Percentiles rank a stretch among this genome's conserved stretches.
Conservation (phyloP, 257 asterid genomes). For the Salvia rosmarinus region DNA sequence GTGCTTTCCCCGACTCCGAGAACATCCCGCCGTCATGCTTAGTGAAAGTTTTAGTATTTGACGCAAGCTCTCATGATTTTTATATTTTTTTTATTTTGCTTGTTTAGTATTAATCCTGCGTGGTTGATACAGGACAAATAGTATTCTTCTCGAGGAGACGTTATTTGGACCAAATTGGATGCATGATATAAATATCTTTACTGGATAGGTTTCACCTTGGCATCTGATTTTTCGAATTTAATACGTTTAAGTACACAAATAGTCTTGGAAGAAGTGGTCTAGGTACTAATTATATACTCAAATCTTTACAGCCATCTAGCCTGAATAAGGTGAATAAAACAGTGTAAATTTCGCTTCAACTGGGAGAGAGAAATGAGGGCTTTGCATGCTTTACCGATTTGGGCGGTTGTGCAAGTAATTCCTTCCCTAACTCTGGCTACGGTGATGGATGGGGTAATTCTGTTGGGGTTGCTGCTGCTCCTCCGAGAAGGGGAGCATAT, state of each 20-base stretch:
- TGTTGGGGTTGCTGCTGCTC: conserved; percentile 33
- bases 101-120: background rate
- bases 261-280: background rate
- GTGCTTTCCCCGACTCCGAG: too few species aligned
- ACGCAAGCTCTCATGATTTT: background rate
- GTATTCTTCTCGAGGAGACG: background rate
- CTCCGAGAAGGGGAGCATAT: conserved; percentile 49
- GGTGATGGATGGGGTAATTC: conserved; percentile 48
- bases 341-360: background rate
- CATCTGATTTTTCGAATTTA: background rate
- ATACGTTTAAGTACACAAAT: background rate
- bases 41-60: background rate
- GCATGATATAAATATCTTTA: background rate
- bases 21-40: background rate
- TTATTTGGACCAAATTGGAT: conserved; percentile 24
- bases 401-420: conserved; percentile 37
- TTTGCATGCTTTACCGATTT: conserved; percentile 39
- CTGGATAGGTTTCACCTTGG: background rate
- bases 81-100: too few species aligned
- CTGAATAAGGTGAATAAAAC: background rate
- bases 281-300: background rate
- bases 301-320: background rate
- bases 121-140: background rate
- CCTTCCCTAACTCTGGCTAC: conserved; percentile 30
- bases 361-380: conserved; percentile 46